Evolutionary conservation across 1,284 basidiomycete species (phyloP), one percentile per base, ranked within the genome.

Genomic region (Phellinidium pouzarii): DNA sequence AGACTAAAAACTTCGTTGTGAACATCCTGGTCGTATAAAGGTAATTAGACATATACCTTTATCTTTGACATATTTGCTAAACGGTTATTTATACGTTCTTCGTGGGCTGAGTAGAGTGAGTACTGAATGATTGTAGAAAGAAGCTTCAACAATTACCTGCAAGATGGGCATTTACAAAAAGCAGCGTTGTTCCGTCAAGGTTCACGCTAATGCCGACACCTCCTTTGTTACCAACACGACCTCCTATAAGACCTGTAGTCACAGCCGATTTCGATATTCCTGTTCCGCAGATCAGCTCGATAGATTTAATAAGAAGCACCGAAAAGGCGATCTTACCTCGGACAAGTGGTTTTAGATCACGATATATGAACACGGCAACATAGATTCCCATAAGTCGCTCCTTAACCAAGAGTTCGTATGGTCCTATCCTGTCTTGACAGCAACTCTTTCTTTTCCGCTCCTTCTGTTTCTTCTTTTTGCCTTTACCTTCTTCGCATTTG

Each of bases 341-440:
- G 3, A 90, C 77, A 19, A 84, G 69, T 45, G 74, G 72, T 37
- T 72, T 71, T 23, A 84, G 64, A 59, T 88, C 86, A 20, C 77
- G 76, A 62, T 89, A 82, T 34, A 88, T 73, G 59, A 84, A 90
- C 2, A 90, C 65, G 2, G 85, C 78, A 26, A 88, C 69, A 65
- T 93, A 93, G 44, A 93, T 79, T 1, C 91, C 91, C 87, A 94
- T 89, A 71, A 94, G 76, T 11, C 91, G 76, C 59, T 94, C 89
- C 66, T 94, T 94, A 48, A 80, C 76, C 19, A 93, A 71, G 11
- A 92, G 72, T 61, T 87, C 76, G 62, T 94, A 94, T 3, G 89
- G 89, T 0, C 83, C 84, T 62, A 74, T 74, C 58, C 70, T 71
- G 48, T 56, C 49, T 37, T 40, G 43, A 51, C 54, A 36, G 45